These are phyloP conservation scores for Leonotis leonurus DNA, from an alignment of 257 asterid genomes.

Conservation along the genomic window DNA sequence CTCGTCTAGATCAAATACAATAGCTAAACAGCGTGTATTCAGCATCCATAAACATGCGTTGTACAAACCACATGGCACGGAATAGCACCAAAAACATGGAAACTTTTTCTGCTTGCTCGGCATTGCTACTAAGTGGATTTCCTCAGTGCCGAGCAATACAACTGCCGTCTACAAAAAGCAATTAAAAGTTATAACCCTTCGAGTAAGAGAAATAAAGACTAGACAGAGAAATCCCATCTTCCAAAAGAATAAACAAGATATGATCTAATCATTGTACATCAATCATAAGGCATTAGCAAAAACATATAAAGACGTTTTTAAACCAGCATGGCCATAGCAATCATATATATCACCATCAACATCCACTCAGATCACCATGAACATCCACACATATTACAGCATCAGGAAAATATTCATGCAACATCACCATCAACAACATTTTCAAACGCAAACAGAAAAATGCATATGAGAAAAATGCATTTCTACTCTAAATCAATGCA, in stretches of 20 bases:
- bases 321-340: not conserved
- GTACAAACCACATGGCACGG: slow-evolving; percentile 70
- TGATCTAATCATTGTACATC: not conserved
- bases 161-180: slow-evolving; percentile 71
- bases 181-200: slow-evolving; percentile 10
- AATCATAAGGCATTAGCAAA: not conserved
- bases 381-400: not conserved
- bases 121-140: slow-evolving; percentile 96
- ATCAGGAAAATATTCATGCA: not conserved
- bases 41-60: slow-evolving; percentile 64
- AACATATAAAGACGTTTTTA: not conserved
- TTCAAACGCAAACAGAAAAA: not conserved
- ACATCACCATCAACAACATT: slow-evolving; percentile 3
- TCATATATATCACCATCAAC: not conserved
- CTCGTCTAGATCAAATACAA: slow-evolving; percentile 96
- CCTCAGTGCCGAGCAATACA: slow-evolving; percentile 69
- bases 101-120: slow-evolving; percentile 86
- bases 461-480: not conserved
- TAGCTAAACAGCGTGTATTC: slow-evolving; percentile 79
- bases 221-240: not conserved
- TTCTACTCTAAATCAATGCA: not conserved
- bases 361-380: not conserved
- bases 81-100: slow-evolving; percentile 98
- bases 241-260: not conserved
- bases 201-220: not conserved